Conservation (phyloP, 805 yeast species). For the Saccharomycopsis guyanensis region DNA sequence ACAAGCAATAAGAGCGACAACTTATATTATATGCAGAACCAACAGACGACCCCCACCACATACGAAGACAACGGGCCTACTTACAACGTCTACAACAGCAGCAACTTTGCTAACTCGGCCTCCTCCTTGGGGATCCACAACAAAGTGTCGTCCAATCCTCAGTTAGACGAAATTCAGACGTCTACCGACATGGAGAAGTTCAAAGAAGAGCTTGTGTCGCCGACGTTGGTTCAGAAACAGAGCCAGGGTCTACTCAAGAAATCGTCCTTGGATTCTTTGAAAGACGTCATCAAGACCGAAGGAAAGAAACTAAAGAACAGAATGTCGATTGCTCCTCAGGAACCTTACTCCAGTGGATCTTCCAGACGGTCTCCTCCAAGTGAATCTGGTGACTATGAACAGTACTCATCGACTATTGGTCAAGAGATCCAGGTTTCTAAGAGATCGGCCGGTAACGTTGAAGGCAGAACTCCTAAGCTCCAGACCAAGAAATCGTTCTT, state of each 20-base stretch:
- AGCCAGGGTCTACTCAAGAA: conserved; percentile 6
- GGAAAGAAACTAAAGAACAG: conserved; percentile 15
- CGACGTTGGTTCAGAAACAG: conserved; percentile 17
- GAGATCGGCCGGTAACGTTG: neutral
- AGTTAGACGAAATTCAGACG: conserved; percentile 4
- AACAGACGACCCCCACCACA: conserved; percentile 1
- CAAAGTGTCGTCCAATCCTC: too few species aligned
- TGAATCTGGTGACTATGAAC: neutral
- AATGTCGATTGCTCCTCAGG: conserved; percentile 4
- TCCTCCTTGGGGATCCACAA: neutral
- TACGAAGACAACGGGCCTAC: conserved; percentile 1
- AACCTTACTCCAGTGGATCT: neutral
- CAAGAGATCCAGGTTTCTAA: conserved; percentile 17
- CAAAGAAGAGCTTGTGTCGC: conserved; percentile 16
- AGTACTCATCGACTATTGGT: conserved; percentile 10
- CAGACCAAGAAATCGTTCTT: conserved; percentile 19
- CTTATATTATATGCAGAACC: neutral
- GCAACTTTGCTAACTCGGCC: conserved; percentile 8
- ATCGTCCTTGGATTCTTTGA: conserved; percentile 17
- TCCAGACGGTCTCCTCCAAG: neutral
- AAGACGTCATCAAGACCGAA: conserved; percentile 15
- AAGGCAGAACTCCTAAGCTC: conserved; percentile 3
- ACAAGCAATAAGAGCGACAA: conserved; percentile 10
- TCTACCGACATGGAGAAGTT: neutral
- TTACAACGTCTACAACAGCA: conserved; percentile 3